A percentile compares a stretch with the other conserved stretches of the same genome.
Conservation (phyloP, 495 filamentous ascomycete genomes). For the Chaetomium fimeti region DNA sequence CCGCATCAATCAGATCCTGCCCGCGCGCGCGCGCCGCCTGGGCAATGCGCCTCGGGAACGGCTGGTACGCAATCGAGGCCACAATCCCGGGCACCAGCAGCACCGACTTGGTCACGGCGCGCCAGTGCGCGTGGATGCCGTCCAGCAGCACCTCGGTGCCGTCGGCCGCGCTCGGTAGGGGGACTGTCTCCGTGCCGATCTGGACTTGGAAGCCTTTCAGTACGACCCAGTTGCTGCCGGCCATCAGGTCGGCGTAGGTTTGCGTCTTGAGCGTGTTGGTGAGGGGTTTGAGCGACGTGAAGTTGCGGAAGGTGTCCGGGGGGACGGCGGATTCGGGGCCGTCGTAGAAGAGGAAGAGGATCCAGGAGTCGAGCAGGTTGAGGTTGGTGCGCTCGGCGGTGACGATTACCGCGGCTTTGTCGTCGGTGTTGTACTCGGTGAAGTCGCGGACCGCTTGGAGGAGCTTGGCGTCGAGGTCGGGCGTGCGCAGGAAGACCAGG, state of each 20-base stretch:
- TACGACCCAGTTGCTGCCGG: conserved; percentile 42
- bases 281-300: conserved; percentile 50
- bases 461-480: conserved; percentile 44
- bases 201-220: conserved; percentile 50
- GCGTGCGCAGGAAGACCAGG: conserved; percentile 45
- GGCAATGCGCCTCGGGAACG: conserved; percentile 52
- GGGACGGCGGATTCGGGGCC: conserved; percentile 50
- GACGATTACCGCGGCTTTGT: conserved; percentile 56
- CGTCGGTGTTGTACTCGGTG: conserved; percentile 55
- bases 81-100: conserved; percentile 49
- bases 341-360: conserved; percentile 64
- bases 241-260: conserved; percentile 52
- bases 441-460: conserved; percentile 56
- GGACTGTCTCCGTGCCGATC: conserved; percentile 58
- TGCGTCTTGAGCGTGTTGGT: conserved; percentile 53
- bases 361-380: conserved; percentile 52
- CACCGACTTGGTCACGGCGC: conserved; percentile 42
- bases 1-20: conserved; percentile 54
- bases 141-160: conserved; percentile 46
- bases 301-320: conserved; percentile 54
- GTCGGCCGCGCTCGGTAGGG: conserved; percentile 45
- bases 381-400: conserved; percentile 50
- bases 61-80: conserved; percentile 57
- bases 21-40: conserved; percentile 48
- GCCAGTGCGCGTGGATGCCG: conserved; percentile 54